phyloP scores from a whole-genome alignment of 169 alveolate genomes.

The Eimeria maxima region DNA sequence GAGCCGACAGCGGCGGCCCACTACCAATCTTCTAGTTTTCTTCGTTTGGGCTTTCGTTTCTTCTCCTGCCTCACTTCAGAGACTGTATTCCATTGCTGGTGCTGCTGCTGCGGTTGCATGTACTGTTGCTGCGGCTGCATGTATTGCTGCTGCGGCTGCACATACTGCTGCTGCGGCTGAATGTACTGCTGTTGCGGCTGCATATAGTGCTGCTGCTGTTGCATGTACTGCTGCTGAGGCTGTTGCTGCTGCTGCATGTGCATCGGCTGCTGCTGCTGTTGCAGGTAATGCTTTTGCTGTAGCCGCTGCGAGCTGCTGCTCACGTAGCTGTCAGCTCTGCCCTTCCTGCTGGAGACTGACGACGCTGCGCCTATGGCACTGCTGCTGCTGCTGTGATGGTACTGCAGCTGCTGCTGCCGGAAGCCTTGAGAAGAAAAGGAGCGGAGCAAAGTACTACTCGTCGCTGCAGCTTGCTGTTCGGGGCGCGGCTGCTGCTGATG shows the following conservation, averaged over 20 bases:
- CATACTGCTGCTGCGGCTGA: constrained; percentile 37
- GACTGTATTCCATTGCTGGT: constrained; percentile 18
- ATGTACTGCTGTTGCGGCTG: constrained; percentile 27
- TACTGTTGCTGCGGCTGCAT: constrained; percentile 25
- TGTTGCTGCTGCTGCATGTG: constrained; percentile 30
- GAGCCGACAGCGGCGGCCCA: not conserved
- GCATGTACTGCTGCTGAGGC: not conserved
- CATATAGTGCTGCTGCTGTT: constrained; percentile 33
- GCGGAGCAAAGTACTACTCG: constrained; percentile 51
- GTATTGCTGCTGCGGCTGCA: constrained; percentile 2
- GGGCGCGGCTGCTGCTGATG: constrained; percentile 62
- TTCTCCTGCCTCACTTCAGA: constrained; percentile 41
- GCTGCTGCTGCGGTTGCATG: constrained; percentile 61
- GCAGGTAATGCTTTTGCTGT: constrained; percentile 36
- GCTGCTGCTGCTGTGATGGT: constrained; percentile 77
- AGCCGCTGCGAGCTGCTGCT: constrained; percentile 55
- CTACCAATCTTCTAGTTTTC: constrained; percentile 42
- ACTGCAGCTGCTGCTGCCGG: constrained; percentile 59
- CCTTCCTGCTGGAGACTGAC: constrained; percentile 43
- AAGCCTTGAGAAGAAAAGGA: constrained; percentile 54
- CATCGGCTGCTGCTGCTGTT: constrained; percentile 21
- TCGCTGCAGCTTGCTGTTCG: constrained; percentile 29
- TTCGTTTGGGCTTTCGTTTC: constrained; percentile 29
- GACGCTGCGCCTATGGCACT: constrained; percentile 51
- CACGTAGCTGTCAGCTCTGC: constrained; percentile 64